phyloP scores from a whole-genome alignment of 1,139 yeast species.

The Sugiyamaella novakii region DNA sequence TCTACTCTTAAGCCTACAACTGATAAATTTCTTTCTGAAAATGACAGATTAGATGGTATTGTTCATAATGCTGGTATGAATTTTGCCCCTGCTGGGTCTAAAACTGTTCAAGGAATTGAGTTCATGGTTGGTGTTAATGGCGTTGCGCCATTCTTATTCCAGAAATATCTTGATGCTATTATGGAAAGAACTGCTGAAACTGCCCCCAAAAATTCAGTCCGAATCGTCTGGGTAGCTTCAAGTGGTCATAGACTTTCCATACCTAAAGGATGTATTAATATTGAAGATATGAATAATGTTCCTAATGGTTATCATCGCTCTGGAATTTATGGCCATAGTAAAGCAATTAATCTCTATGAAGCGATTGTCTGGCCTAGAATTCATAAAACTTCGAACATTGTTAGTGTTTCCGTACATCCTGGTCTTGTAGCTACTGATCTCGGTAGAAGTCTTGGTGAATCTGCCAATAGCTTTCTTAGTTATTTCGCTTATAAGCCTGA shows the following conservation, averaged over 20 bases:
- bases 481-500: slow-evolving; percentile 18
- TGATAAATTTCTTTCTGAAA: slow-evolving; percentile 39
- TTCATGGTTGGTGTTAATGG: slow-evolving; percentile 54
- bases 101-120: slow-evolving; percentile 50
- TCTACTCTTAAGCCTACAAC: slow-evolving; percentile 49
- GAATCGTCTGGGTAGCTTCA: slow-evolving; percentile 55
- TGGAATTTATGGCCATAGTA: slow-evolving; percentile 50
- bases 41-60: slow-evolving; percentile 46
- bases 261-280: slow-evolving; percentile 8
- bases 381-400: slow-evolving; percentile 43
- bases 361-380: slow-evolving; percentile 49
- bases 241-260: slow-evolving; percentile 41
- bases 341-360: slow-evolving; percentile 50
- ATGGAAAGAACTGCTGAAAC: slow-evolving; percentile 42
- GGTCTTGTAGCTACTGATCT: slow-evolving; percentile 51
- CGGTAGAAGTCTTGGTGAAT: slow-evolving; percentile 39
- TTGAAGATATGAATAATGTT: slow-evolving; percentile 11
- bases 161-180: slow-evolving; percentile 49
- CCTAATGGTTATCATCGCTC: slow-evolving; percentile 1
- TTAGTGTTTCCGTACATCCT: slow-evolving; percentile 50
- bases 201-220: slow-evolving; percentile 29
- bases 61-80: slow-evolving; percentile 58
- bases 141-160: slow-evolving; percentile 53
- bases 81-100: slow-evolving; percentile 45
- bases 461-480: slow-evolving; percentile 1